These are phyloP conservation scores for Sanghuangporus weigelae DNA, from an alignment of 1,284 basidiomycete species.

Conservation along the genomic window DNA sequence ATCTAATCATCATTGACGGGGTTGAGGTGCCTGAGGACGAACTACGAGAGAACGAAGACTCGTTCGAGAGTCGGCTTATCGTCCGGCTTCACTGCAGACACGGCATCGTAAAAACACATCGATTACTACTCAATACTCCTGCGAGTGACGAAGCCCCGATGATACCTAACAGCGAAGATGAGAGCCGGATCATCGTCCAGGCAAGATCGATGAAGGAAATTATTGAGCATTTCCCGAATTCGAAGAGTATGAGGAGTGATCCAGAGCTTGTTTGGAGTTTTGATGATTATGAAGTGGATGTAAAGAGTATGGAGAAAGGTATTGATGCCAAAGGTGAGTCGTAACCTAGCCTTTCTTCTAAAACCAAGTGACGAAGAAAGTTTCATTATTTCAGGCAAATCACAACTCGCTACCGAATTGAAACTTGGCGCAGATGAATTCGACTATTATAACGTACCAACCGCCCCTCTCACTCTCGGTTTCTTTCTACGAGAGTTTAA, in stretches of 20 bases:
- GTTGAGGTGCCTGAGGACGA: slow-evolving; percentile 25
- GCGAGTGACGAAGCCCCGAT: slow-evolving; percentile 57
- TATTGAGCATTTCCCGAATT: slow-evolving; percentile 71
- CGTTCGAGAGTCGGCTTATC: slow-evolving; percentile 64
- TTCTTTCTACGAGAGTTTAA: slow-evolving; percentile 81
- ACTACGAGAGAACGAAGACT: slow-evolving; percentile 45
- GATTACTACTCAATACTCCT: slow-evolving; percentile 53
- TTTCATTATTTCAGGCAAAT: slow-evolving; percentile 38
- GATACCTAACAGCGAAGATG: slow-evolving; percentile 44
- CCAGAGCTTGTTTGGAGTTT: slow-evolving; percentile 77
- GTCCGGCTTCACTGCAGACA: slow-evolving; percentile 76
- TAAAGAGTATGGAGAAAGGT: slow-evolving; percentile 63
- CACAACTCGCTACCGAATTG: slow-evolving; percentile 66
- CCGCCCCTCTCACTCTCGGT: slow-evolving; percentile 56
- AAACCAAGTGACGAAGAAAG: not conserved
- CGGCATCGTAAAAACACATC: slow-evolving; percentile 79
- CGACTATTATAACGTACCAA: slow-evolving; percentile 61
- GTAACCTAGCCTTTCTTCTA: not conserved
- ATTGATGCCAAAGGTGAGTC: slow-evolving; percentile 56
- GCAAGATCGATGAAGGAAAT: slow-evolving; percentile 67
- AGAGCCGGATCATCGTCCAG: slow-evolving; percentile 65
- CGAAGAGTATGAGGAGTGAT: slow-evolving; percentile 57
- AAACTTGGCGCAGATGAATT: slow-evolving; percentile 71
- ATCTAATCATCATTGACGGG: slow-evolving; percentile 61
- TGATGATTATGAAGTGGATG: slow-evolving; percentile 53